Evolutionary conservation across 1,284 basidiomycete genomes (phyloP), one percentile per base, ranked within the genome.

Genomic region (Moesziomyces globuligerus): DNA sequence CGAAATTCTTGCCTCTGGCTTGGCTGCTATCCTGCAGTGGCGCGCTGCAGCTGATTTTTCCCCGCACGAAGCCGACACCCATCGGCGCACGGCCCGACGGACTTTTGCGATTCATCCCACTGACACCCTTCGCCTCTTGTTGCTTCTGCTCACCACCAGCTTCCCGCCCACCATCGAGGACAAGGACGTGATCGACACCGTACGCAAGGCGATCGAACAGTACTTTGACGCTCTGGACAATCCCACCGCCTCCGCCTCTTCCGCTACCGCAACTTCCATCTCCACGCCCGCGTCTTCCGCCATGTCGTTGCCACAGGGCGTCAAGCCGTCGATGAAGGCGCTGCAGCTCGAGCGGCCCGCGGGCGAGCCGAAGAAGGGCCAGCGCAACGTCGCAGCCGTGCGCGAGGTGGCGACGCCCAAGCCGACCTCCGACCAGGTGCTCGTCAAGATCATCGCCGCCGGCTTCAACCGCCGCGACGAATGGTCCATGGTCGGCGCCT

Each of bases 401-500:
- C 61, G 66, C 3, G 59, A 75, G 6, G 61, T 75, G 4, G 50
- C 62, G 13, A 57, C 69, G 8, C 75, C 76, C n/a, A 47, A 46
- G 17, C 58, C 67, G 6, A 48, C 28, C 1, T 46, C 58, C 0
- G 56, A 69, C 36, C 61, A 72, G 48, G 73, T 79, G 15, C 57
- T 79, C 13, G 64, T 79, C 48, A 75, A 75, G 66, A 71, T 80
- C 44, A 64, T 83, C 17, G 90, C 90, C 9, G 89, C 86, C 0
- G 88, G 87, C n/a, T 91, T 91, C 84, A 93, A 93, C 79, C 90
- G 89, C 67, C 85, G 89, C 75, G 91, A 92, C 79, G 90, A 92
- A 71, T 93, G 91, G 91, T 74, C 74, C 3, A 86, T 90, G 32
- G 86, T 87, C 60, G 89, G 89, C 15, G 83, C 85, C 69, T 92